Percentiles rank a stretch among this genome's conserved stretches.
Conservation (phyloP, 768 basidiomycete genomes). For the Lentinula lateritia region DNA sequence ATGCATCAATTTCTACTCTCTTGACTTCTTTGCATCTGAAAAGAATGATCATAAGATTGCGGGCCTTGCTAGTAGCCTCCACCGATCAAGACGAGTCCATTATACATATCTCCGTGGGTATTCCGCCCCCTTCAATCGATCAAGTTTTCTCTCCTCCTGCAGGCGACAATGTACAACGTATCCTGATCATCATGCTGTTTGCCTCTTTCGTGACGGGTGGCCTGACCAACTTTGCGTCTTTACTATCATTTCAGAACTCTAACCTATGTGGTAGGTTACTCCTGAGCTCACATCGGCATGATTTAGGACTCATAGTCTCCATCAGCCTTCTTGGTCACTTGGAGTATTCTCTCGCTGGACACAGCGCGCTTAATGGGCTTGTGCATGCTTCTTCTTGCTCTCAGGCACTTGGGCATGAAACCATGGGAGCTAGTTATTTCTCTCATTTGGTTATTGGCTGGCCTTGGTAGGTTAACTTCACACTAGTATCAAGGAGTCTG, state of each 20-base stretch:
- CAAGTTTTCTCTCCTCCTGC: background rate
- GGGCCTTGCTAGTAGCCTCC: slow-evolving; percentile 19
- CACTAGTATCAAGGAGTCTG: too few species aligned
- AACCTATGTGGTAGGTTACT: slow-evolving; percentile 13
- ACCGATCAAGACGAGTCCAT: background rate
- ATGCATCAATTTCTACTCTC: background rate
- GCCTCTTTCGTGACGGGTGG: slow-evolving; percentile 25
- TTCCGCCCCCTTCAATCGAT: background rate
- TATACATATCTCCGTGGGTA: background rate
- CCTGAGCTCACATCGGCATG: background rate
- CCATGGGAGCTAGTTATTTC: slow-evolving; percentile 26
- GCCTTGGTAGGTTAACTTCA: slow-evolving; percentile 24
- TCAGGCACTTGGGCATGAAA: slow-evolving; percentile 22
- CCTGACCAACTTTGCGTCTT: slow-evolving; percentile 23
- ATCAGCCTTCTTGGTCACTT: slow-evolving; percentile 39
- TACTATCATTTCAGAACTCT: slow-evolving; percentile 19
- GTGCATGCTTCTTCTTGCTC: slow-evolving; percentile 27
- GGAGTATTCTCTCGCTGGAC: slow-evolving; percentile 36
- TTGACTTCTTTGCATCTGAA: background rate
- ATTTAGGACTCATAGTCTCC: background rate
- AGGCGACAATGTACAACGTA: background rate
- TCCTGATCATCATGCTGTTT: slow-evolving; percentile 16
- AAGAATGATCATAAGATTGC: slow-evolving; percentile 16
- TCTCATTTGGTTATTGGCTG: slow-evolving; percentile 24
- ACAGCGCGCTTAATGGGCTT: slow-evolving; percentile 34